Percentiles rank a stretch among this genome's conserved stretches.
phyloP scores from a whole-genome alignment of 352 stramenopile genomes.

The Phytophthora ohioensis region DNA sequence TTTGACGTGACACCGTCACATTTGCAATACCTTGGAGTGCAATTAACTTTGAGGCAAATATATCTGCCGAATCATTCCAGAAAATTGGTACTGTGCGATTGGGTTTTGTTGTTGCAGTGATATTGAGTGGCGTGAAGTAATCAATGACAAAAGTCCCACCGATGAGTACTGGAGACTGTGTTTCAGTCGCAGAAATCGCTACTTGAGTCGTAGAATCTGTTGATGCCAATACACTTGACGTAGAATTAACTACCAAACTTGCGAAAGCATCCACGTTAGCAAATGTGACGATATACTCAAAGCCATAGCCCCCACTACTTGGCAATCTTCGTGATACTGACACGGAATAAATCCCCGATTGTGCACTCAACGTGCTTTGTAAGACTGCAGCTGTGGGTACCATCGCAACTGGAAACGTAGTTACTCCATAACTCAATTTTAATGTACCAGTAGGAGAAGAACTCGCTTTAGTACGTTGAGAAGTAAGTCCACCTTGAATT shows the following conservation, averaged over 20 bases:
- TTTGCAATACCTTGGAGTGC: constrained; percentile 62
- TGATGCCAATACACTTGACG: constrained; percentile 22
- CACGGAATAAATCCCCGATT: constrained; percentile 50
- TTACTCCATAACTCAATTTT: constrained; percentile 54
- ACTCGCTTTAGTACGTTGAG: constrained; percentile 15
- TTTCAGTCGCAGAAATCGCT: constrained; percentile 31
- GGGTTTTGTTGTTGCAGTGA: constrained; percentile 33
- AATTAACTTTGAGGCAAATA: constrained; percentile 43
- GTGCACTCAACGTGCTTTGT: constrained; percentile 41
- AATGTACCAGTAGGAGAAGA: constrained; percentile 48
- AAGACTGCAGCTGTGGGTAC: constrained; percentile 33
- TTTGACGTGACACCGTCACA: constrained; percentile 47
- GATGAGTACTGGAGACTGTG: constrained; percentile 52
- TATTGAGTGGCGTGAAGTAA: constrained; percentile 60
- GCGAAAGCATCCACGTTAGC: constrained; percentile 57
- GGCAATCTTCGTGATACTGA: constrained; percentile 31
- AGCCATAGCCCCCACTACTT: constrained; percentile 39
- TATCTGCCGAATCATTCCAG: constrained; percentile 58
- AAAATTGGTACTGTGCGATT: constrained; percentile 41
- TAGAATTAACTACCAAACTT: constrained; percentile 35
- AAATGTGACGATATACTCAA: constrained; percentile 67
- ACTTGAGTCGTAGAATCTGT: constrained; percentile 16
- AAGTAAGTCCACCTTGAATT: constrained; percentile 57
- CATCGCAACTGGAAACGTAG: constrained; percentile 25
- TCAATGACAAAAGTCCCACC: constrained; percentile 56